Percentiles rank a stretch among this genome's conserved stretches.
Conservation (phyloP, 257 asterid species). For the Nicotiana benthamiana region DNA sequence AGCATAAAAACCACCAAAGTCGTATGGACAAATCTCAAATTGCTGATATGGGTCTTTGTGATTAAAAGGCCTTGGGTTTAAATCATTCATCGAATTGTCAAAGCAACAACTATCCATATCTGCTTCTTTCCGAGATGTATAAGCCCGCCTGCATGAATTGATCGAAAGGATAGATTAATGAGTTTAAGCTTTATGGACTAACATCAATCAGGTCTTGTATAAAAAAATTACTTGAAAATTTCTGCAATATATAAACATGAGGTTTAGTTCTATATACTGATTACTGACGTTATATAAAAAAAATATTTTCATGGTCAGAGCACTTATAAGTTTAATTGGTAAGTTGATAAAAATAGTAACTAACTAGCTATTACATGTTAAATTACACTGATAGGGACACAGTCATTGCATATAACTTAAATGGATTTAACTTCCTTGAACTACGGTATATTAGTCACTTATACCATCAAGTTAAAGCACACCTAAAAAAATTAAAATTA, state of each 20-base stretch:
- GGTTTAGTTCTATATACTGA: no score
- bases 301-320: no score
- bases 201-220: not conserved
- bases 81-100: conserved; percentile 12
- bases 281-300: no score
- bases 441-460: no score
- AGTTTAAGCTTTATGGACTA: not conserved
- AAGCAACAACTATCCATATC: conserved; percentile 51
- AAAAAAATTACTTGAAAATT: not conserved
- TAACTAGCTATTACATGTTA: not conserved
- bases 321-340: not conserved
- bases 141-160: conserved; percentile 41
- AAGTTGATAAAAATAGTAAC: not conserved
- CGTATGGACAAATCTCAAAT: conserved; percentile 44
- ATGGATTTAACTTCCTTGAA: no score
- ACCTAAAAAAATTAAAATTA: no score
- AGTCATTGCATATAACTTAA: not conserved
- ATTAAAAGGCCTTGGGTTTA: conserved; percentile 45
- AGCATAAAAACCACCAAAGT: conserved; percentile 60
- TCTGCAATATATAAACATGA: no score
- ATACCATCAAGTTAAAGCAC: no score
- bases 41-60: conserved; percentile 67
- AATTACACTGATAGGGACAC: not conserved
- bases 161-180: not conserved
- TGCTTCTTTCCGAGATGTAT: conserved; percentile 47